Base-by-base conservation (phyloP, 345 rosid species). In the Triadica sebifera region DNA sequence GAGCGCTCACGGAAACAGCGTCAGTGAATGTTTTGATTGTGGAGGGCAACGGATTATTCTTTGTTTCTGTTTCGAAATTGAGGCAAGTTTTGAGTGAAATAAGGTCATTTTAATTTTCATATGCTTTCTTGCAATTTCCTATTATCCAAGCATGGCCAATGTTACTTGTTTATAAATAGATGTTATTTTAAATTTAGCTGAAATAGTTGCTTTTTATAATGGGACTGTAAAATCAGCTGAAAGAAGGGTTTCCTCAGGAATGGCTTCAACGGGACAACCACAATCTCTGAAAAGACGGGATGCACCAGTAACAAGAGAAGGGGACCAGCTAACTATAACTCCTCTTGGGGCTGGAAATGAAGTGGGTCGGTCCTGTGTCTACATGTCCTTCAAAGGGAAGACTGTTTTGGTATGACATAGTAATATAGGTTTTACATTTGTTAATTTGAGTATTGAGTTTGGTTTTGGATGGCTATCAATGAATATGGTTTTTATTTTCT, bases 301-400 rank as follows among this genome's bases (percentile, higher is more conserved):
- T 69, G 85, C 82, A 50, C 89, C 93, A 8, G 76, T 77, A 19
- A 73, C 84, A 0, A 85, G 91, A 53, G 97, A 90, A 70, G 93
- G 89, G 57, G 98, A 94, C 78, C 89, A 83, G 55, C 93, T 94
- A 37, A 88, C 81, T 65, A 64, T 94, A 11, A 92, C 88, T 19
- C 98, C 98, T 41, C 72, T 94, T 46, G 98, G 98, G 5, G 98
- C 97, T 0, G 97, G 98, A 50, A 94, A 69, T 78, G 97, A 94
- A 89, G 97, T 94, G 43, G 98, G 98, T 24, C 89, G 97, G 19
- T 94, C 98, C 17, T 94, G 97, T 49, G 91, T 85, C 0, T 90
- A 92, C 85, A 92, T 94, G 98, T 86, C 94, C 49, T 94, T 84
- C 73, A 88, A 92, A 75, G 94, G 97, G 69, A 94, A 92, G 78